These are phyloP conservation scores for Colletotrichum somersetense DNA, from an alignment of 2,329 filamentous ascomycete species.

Conservation along the genomic window DNA sequence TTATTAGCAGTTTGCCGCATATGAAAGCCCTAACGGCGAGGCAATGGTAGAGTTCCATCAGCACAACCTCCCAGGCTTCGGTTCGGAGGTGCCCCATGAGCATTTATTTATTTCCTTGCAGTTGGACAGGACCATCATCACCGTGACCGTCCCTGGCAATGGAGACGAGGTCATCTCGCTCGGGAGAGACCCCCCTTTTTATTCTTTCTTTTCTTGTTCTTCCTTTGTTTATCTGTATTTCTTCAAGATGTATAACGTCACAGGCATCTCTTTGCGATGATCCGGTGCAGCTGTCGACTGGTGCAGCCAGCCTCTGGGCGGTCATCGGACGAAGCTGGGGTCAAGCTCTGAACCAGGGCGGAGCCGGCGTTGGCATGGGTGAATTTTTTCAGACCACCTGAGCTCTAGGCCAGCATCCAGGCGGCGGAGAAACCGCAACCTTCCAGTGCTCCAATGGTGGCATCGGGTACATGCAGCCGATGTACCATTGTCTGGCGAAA, in stretches of 20 bases:
- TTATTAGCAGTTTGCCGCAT: conserved; percentile 2
- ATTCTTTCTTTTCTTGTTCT: too few species aligned
- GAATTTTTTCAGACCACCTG: conserved; percentile 41
- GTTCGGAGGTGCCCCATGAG: conserved; percentile 29
- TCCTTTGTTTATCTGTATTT: not conserved
- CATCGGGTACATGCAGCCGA: conserved; percentile 26
- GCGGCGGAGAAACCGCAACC: conserved; percentile 25
- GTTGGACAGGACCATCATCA: conserved; percentile 21
- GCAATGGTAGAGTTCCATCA: conserved; percentile 30
- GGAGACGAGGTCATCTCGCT: conserved; percentile 22
- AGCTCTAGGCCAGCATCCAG: conserved; percentile 37
- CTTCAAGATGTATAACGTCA: conserved; percentile 31
- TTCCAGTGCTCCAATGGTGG: conserved; percentile 1
- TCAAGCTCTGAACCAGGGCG: conserved; percentile 35
- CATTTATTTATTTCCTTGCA: conserved; percentile 33
- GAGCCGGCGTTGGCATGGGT: conserved; percentile 38
- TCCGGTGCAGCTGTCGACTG: conserved; percentile 35
- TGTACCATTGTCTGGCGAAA: conserved; percentile 21
- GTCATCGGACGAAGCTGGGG: conserved; percentile 40
- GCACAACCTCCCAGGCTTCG: conserved; percentile 33
- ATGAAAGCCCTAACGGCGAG: conserved; percentile 21
- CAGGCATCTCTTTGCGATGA: conserved; percentile 27
- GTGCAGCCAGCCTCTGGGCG: conserved; percentile 22
- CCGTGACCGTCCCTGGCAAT: conserved; percentile 28
- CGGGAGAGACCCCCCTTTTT: not conserved